Evolutionary conservation across 768 basidiomycete genomes (phyloP), one percentile per base, ranked within the genome.

Genomic region (Lentinula boryana): DNA sequence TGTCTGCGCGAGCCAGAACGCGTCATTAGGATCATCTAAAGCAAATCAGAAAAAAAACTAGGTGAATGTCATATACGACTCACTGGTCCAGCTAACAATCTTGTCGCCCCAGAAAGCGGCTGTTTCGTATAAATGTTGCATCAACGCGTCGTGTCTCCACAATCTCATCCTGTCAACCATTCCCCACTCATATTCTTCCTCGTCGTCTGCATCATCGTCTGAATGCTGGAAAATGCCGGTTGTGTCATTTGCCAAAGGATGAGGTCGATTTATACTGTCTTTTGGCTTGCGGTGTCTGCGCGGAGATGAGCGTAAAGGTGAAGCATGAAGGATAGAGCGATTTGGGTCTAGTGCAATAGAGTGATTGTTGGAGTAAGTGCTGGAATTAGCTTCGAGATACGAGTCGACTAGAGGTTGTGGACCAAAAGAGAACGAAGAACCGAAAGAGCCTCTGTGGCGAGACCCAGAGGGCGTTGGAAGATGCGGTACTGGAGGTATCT

Each of bases 61-160:
- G 49, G n/a, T 18, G 61, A 59, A 43, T 61, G 56, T 60, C 63
- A 8, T 41, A 7, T 41, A 61, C 43, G 58, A 74, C 85, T 66
- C 69, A 98, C 96, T 91, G 33, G 97, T 98, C 93, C 94, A 95
- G 63, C 84, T 91, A 51, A 98, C 78, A 50, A 98, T 87, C 73
- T 99, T 98, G 77, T 96, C 94, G 4, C 97, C 97, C 97, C 97
- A 99, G 71, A 98, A 98, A 5, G 91, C 89, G 2, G 97, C 96
- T 0, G 95, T 97, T 64, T 94, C 92, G 72, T 98, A 97, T 12
- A 99, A 76, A 78, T 99, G 97, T 73, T 98, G 97, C 87, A 95
- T 95, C 65, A 99, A 83, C 44, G 97, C 96, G 75, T 98, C 97
- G 69, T 98, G 95, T 44, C 97, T 79, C 96, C 96, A 98, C 48